A percentile compares a stretch with the other conserved stretches of the same genome.
These are phyloP conservation scores for Entelexis sorbosivorans DNA, from an alignment of 1,139 yeast genomes.

Conservation along the genomic window DNA sequence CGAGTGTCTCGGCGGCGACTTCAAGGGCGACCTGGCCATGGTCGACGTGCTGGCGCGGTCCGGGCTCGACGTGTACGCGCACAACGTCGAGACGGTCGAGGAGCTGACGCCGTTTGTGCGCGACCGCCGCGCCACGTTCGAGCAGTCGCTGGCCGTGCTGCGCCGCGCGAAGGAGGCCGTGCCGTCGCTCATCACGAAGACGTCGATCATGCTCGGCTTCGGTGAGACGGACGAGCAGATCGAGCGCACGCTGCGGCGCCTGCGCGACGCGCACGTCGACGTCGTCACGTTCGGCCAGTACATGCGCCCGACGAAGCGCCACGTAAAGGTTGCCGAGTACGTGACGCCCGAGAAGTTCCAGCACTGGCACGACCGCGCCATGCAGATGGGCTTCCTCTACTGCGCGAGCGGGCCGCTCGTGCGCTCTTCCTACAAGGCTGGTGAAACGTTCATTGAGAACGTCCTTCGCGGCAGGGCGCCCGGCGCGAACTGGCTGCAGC, in stretches of 20 bases:
- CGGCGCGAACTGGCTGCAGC: slow-evolving; percentile 5
- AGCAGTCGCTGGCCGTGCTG: slow-evolving; percentile 73
- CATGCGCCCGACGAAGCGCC: slow-evolving; percentile 98
- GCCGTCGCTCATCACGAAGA: slow-evolving; percentile 74
- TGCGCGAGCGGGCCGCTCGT: slow-evolving; percentile 98
- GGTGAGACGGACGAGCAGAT: slow-evolving; percentile 94
- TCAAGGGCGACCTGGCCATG: slow-evolving; percentile 77
- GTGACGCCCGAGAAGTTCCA: slow-evolving; percentile 92
- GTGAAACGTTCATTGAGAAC: slow-evolving; percentile 94
- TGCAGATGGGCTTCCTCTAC: slow-evolving; percentile 84
- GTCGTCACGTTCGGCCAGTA: slow-evolving; percentile 98
- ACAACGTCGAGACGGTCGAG: slow-evolving; percentile 93
- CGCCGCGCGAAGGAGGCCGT: slow-evolving; percentile 67
- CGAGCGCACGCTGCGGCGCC: slow-evolving; percentile 57
- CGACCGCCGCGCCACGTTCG: slow-evolving; percentile 91
- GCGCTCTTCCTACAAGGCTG: slow-evolving; percentile 94
- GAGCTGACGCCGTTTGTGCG: slow-evolving; percentile 88
- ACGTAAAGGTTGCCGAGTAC: slow-evolving; percentile 95
- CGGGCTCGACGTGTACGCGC: slow-evolving; percentile 94
- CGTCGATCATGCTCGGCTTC: slow-evolving; percentile 91
- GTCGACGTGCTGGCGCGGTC: slow-evolving; percentile 70
- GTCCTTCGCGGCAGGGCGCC: slow-evolving; percentile 44
- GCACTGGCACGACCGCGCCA: slow-evolving; percentile 79
- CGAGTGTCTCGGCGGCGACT: slow-evolving; percentile 91
- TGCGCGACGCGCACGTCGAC: slow-evolving; percentile 70